Base-by-base conservation (phyloP, 176 grass and related monocot species). In the Carex kokanica region DNA sequence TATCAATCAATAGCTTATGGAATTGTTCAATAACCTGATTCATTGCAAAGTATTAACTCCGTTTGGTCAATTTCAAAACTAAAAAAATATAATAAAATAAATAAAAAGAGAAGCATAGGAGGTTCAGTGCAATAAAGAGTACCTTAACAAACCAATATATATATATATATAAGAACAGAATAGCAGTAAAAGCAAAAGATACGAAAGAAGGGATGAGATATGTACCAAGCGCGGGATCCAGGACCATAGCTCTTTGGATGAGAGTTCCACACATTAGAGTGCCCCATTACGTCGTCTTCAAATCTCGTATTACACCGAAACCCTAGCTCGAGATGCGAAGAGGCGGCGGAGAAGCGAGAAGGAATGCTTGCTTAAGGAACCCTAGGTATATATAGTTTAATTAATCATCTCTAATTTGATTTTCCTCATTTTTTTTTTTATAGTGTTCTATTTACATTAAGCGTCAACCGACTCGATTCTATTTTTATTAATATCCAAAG, bases 191-290 rank as follows among this genome's bases (percentile, higher is more conserved):
- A 27, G 20, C 27, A 10, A 7, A 18, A 64, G 23, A 18, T 10
- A 58, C 2, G 1, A 23, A 53, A 58, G 1, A 80, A 12, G 61
- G 15, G 14, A n/a, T 13, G 63, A 82, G 68, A 81, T 20, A 40
- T 81, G 80, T 85, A 88, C 93, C 90, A 95, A 84, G 88, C 82
- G 82, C 88, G 87, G 29, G 93, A 95, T 85, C 93, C 90, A 10
- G 88, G 90, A 62, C 93, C 90, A 84, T 92, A 95, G 72, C 68
- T 92, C 86, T 95, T 92, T 17, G 93, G 93, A 80, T 95, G 93
- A 54, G 90, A 95, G 81, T 92, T 95, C 93, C 93, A 94, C 15
- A 94, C 90, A 85, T 94, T 94, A 62, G 90, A 78, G 88, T 92
- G 93, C 49, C 93, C 93, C 90, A 92, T 92, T 78, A 43, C 21